A percentile compares a stretch with the other conserved stretches of the same genome.
Evolutionary conservation across 768 basidiomycete genomes (phyloP).

Genomic region (Artomyces pyxidatus): DNA sequence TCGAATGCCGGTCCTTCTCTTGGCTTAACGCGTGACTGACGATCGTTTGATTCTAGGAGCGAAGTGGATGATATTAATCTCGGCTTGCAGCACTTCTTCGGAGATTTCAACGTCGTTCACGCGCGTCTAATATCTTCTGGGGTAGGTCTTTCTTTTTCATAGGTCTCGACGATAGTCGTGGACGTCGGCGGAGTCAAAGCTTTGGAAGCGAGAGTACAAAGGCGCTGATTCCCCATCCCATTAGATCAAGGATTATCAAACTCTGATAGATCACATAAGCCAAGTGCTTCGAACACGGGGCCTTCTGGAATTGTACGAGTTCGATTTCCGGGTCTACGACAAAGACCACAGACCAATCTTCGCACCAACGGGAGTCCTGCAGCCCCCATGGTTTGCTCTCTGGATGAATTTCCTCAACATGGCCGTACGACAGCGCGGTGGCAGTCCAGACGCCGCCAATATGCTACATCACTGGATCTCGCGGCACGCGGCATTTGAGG

Average conservation of each 20-base stretch:
- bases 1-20: not conserved
- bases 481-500: slow-evolving; percentile 48
- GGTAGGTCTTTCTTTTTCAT: slow-evolving; percentile 33
- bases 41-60: slow-evolving; percentile 37
- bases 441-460: slow-evolving; percentile 52
- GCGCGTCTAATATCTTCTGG: slow-evolving; percentile 65
- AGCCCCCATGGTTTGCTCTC: slow-evolving; percentile 50
- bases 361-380: slow-evolving; percentile 33
- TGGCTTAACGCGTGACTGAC: not conserved
- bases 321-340: slow-evolving; percentile 61
- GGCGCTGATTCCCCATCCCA: slow-evolving; percentile 5
- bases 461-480: slow-evolving; percentile 48
- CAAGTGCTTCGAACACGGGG: slow-evolving; percentile 65
- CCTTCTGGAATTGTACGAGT: slow-evolving; percentile 58
- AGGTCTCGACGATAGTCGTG: slow-evolving; percentile 8
- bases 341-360: slow-evolving; percentile 35
- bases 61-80: slow-evolving; percentile 83
- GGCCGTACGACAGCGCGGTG: slow-evolving; percentile 51
- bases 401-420: slow-evolving; percentile 50
- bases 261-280: slow-evolving; percentile 57
- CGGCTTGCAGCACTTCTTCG: slow-evolving; percentile 75
- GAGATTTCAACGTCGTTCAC: slow-evolving; percentile 70
- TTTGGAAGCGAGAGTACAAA: too few relatives aligned
- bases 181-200: not conserved
- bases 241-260: slow-evolving; percentile 62